Percentiles rank a stretch among this genome's conserved stretches.
Evolutionary conservation across 1,284 basidiomycete species (phyloP).

Genomic region (Mycosarcoma maydis): DNA sequence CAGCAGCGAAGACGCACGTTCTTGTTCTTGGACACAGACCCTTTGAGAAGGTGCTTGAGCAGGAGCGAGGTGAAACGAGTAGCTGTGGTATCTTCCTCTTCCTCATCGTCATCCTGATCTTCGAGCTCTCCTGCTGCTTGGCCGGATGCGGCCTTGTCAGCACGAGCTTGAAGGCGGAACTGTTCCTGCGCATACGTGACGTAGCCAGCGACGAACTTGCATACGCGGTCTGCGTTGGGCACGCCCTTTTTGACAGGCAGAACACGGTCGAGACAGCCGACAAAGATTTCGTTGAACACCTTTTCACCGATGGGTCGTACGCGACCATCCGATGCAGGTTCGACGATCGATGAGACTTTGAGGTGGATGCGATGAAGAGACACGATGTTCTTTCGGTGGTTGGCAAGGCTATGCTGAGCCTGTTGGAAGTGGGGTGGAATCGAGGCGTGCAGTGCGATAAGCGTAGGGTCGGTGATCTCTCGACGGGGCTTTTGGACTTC

Average conservation of each 20-base stretch:
- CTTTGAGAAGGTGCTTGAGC: conserved; percentile 80
- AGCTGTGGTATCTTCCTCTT: conserved; percentile 77
- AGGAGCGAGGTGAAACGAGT: conserved; percentile 78
- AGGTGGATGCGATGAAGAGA: conserved; percentile 83
- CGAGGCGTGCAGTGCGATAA: conserved; percentile 28
- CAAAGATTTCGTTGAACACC: conserved; percentile 75
- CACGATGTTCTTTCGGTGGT: conserved; percentile 90
- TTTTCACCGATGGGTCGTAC: conserved; percentile 75
- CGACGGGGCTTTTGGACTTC: conserved; percentile 22
- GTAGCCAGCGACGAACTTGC: conserved; percentile 87
- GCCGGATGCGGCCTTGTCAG: conserved; percentile 16
- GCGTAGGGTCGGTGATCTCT: conserved; percentile 26
- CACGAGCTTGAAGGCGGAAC: conserved; percentile 44
- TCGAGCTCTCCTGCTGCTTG: conserved; percentile 35
- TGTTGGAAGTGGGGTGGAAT: conserved; percentile 74
- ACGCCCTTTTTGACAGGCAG: conserved; percentile 86
- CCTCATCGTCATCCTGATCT: conserved; percentile 70
- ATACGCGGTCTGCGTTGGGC: conserved; percentile 78
- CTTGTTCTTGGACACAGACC: conserved; percentile 90
- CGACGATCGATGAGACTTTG: conserved; percentile 74
- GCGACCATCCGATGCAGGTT: conserved; percentile 60
- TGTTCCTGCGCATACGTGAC: conserved; percentile 71
- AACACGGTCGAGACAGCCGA: conserved; percentile 75
- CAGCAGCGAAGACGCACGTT: conserved; percentile 82
- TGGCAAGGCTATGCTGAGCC: conserved; percentile 81